Base-by-base conservation (phyloP, 2,329 filamentous ascomycete species). In the Emergomyces orientalis region DNA sequence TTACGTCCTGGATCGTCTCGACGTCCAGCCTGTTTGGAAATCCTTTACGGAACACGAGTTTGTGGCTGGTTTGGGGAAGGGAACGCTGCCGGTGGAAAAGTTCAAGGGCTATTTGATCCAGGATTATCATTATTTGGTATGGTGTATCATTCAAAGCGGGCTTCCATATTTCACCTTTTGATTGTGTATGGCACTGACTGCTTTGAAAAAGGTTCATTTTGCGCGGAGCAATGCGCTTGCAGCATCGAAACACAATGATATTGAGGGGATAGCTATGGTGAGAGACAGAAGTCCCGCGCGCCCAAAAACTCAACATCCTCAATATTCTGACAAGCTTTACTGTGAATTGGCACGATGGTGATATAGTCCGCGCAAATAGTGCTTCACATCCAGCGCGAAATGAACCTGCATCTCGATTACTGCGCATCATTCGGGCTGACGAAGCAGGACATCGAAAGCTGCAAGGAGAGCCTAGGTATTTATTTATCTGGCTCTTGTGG, bases 51-150 rank as follows among this genome's bases (percentile, higher is more conserved):
- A 91, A 67, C 93, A 97, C 71, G 84, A 87, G 0, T 97, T 97
- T 71, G 89, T 96, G 51, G 80, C 86, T 70, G 84, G 83, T 17
- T 80, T 97, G 71, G 91, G 88, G 0, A 81, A 88, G 63, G 91
- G 91, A 0, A 88, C 84, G 8, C 78, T 97, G 25, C 88, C 89
- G 0, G 69, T 88, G 0, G 84, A 88, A 52, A 87, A 86, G 0
- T 97, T 96, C 80, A 94, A 91, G 74, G 83, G 88, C 47, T 97
- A 97, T 72, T 84, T 97, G 62, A 82, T 94, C 11, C 93, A 97
- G 70, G 93, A 97, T 71, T 97, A 97, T 70, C 80, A 96, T 4
- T 97, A 94, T 71, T 78, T 97, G 52, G 89, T 94, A 69, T 51
- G 81, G 19, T 22, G 47, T 68, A 32, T 47, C 43, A 6, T 45